phyloP scores from a whole-genome alignment of 148 eudicot genomes.

The Bassia scoparia region DNA sequence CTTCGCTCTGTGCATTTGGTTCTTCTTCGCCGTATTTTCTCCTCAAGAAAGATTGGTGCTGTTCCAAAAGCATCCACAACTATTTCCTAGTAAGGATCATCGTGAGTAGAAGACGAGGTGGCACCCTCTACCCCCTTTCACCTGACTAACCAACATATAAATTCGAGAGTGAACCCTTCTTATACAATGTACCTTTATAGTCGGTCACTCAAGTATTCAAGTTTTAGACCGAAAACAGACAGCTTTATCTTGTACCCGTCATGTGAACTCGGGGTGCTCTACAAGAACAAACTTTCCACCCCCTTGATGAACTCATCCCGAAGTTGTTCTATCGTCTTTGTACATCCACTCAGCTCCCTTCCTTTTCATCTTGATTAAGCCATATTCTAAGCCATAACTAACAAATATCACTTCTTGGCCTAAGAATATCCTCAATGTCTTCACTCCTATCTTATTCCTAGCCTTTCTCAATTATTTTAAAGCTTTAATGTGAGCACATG shows the following conservation, averaged over 20 bases:
- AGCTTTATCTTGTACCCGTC: neutral
- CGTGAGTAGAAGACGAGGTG: neutral
- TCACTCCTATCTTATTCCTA: no score
- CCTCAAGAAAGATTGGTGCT: neutral
- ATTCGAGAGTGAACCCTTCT: neutral
- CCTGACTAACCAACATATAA: neutral
- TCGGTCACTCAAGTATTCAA: neutral
- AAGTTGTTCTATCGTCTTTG: no score
- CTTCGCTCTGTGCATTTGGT: neutral
- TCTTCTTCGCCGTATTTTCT: neutral
- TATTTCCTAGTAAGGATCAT: neutral
- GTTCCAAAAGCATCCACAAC: neutral
- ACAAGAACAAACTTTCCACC: neutral
- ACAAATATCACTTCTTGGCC: no score
- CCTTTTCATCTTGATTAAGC: no score
- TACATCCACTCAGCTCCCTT: no score
- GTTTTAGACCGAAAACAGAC: neutral
- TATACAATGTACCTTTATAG: neutral
- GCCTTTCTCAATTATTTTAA: no score
- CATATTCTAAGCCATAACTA: no score
- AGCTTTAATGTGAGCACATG: no score
- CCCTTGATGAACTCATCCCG: neutral
- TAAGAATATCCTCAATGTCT: no score
- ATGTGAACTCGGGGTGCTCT: neutral
- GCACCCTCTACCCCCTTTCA: neutral